These are phyloP conservation scores for Agapanthus africanus DNA, from an alignment of 106 monocot genomes.

Conservation along the genomic window DNA sequence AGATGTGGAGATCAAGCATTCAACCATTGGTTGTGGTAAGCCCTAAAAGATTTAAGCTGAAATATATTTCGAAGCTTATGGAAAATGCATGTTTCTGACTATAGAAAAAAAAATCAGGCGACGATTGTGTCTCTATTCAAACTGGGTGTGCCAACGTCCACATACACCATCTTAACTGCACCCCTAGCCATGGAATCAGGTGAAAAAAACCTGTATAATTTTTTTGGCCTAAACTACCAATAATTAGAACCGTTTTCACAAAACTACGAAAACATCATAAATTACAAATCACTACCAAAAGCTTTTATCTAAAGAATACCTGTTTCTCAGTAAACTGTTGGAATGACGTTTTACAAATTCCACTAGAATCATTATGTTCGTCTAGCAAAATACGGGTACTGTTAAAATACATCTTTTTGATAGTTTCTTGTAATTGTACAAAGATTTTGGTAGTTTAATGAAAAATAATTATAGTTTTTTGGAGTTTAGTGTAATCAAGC, in stretches of 20 bases:
- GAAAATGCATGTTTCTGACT: not conserved
- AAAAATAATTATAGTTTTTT: too few relatives aligned
- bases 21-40: constrained; percentile 47
- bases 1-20: constrained; percentile 37
- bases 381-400: too few relatives aligned
- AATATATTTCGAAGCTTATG: not conserved
- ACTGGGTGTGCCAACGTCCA: constrained; percentile 39
- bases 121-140: constrained; percentile 63
- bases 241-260: too few relatives aligned
- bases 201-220: constrained; percentile 7
- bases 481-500: too few relatives aligned
- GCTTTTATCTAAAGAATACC: too few relatives aligned
- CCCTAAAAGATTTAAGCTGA: not conserved
- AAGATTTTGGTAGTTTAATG: too few relatives aligned
- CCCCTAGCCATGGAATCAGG: constrained; percentile 79
- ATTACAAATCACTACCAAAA: not conserved
- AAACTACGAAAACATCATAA: too few relatives aligned
- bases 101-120: constrained; percentile 25
- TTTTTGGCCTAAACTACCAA: not conserved
- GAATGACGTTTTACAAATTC: too few relatives aligned
- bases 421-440: too few relatives aligned
- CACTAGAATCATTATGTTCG: too few relatives aligned
- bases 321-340: too few relatives aligned
- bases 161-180: constrained; percentile 39
- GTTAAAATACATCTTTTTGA: too few relatives aligned